Conservation (phyloP, 768 basidiomycete species). For the Leccinum sublutescens region DNA sequence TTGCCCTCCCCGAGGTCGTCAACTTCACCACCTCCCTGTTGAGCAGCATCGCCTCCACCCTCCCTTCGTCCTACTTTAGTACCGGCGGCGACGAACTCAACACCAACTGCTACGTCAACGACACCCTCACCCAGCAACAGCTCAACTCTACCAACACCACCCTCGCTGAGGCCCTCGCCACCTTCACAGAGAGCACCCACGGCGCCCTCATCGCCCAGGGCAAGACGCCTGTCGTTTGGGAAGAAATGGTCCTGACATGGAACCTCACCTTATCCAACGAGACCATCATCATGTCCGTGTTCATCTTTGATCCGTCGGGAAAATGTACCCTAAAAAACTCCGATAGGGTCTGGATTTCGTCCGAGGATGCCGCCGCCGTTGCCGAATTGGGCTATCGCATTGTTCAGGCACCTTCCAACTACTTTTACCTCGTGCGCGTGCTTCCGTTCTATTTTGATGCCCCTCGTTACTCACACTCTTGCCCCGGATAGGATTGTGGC, state of each 20-base stretch:
- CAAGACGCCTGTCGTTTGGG: constrained; percentile 83
- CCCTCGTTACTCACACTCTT: not conserved
- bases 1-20: constrained; percentile 58
- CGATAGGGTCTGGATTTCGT: constrained; percentile 47
- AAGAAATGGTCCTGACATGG: constrained; percentile 52
- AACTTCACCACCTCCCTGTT: constrained; percentile 60
- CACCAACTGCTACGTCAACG: constrained; percentile 59
- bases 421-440: constrained; percentile 47
- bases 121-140: constrained; percentile 55
- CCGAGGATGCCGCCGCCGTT: constrained; percentile 38
- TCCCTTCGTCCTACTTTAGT: constrained; percentile 64
- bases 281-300: constrained; percentile 39
- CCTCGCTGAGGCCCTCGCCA: constrained; percentile 60
- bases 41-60: constrained; percentile 45
- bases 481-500: constrained; percentile 41
- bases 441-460: not conserved
- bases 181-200: constrained; percentile 63
- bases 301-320: not conserved
- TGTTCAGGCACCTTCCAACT: constrained; percentile 49
- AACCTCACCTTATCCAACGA: constrained; percentile 41
- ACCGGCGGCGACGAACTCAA: constrained; percentile 88
- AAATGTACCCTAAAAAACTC: not conserved
- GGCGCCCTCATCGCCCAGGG: constrained; percentile 48
- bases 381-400: constrained; percentile 41
- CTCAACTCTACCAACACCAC: constrained; percentile 51